Conservation (phyloP, 495 filamentous ascomycete genomes). For the Penicillium pancosmium region DNA sequence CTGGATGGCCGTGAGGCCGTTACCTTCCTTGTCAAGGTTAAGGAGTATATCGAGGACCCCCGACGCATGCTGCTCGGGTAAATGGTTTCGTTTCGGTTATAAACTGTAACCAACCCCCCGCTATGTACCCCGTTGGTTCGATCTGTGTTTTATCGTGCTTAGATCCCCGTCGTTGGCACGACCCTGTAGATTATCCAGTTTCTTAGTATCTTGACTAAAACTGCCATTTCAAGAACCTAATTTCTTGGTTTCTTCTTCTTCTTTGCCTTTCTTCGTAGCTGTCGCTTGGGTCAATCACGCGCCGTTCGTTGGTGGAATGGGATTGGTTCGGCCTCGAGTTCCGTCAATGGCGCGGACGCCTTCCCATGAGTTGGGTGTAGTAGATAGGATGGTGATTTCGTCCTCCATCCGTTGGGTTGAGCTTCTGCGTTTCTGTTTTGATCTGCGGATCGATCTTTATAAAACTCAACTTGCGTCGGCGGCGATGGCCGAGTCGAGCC, state of each 20-base stretch:
- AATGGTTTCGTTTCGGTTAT: constrained; percentile 8
- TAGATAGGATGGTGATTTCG: too few species aligned
- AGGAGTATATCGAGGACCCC: constrained; percentile 98
- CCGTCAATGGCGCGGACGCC: too few species aligned
- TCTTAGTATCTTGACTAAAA: not conserved
- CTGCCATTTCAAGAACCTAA: not conserved
- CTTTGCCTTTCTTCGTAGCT: not conserved
- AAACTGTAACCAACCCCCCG: not conserved
- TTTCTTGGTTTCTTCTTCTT: too few species aligned
- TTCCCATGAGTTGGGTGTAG: too few species aligned
- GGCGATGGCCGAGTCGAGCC: too few species aligned
- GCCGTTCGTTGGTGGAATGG: not conserved
- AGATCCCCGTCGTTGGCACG: constrained; percentile 19
- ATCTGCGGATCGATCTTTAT: too few species aligned
- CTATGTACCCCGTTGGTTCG: constrained; percentile 11
- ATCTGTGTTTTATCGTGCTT: constrained; percentile 19
- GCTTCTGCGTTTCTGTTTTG: too few species aligned
- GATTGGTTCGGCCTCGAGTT: too few species aligned
- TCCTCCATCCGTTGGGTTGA: too few species aligned
- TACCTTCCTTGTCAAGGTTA: constrained; percentile 95
- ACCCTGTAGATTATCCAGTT: constrained; percentile 43
- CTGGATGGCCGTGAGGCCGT: constrained; percentile 95
- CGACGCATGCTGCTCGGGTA: constrained; percentile 80
- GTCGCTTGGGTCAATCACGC: not conserved
- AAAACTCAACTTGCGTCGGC: too few species aligned